Evolutionary conservation across 2,329 filamentous ascomycete species (phyloP), one percentile per base, ranked within the genome.

Genomic region (Neonectria sp.): DNA sequence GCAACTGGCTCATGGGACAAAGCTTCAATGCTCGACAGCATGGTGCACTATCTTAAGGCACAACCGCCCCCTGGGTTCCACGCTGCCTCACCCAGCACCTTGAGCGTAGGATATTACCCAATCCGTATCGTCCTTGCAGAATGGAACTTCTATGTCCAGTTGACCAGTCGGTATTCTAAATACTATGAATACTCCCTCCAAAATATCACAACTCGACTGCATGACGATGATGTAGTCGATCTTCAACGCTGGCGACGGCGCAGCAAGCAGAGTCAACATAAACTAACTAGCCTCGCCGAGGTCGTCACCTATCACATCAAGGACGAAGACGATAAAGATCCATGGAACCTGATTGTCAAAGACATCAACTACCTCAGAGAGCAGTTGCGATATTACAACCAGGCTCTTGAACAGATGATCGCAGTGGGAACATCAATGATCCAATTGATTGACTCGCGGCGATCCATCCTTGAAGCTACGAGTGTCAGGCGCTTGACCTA

Each of bases 161-260:
- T 73, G n/a, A 63, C 63, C 25, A 70, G 66, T 25, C 66, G 66
- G 6, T 71, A 69, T 33, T 58, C 65, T 17, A 74, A 72, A 45
- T 67, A 68, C 21, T 71, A 71, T 60, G 68, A 74, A 48, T 73
- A 71, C 56, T 60, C 68, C 21, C 61, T 69, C 6, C 58, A 52
- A 6, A 63, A 68, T 31, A 65, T 60, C 52, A 35, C 55, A 15
- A 61, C 35, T 9, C 62, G 67, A 12, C 55, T 69, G 6, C 69
- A 70, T 33, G 68, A 69, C 29, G 55, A 61, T 17, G 69, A 74
- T 25, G 58, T 74, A 11, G 45, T 69, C 17, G 71, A 71, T 46
- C 70, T 74, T 40, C 69, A 74, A 55, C 64, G 63, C 27, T 73
- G 71, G 69, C 59, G 68, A 21, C 69, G 67, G n/a, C 67, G 71